A percentile compares a stretch with the other conserved stretches of the same genome.
phyloP scores from a whole-genome alignment of 73 alveolate genomes.

The Symbiodinium natans region DNA sequence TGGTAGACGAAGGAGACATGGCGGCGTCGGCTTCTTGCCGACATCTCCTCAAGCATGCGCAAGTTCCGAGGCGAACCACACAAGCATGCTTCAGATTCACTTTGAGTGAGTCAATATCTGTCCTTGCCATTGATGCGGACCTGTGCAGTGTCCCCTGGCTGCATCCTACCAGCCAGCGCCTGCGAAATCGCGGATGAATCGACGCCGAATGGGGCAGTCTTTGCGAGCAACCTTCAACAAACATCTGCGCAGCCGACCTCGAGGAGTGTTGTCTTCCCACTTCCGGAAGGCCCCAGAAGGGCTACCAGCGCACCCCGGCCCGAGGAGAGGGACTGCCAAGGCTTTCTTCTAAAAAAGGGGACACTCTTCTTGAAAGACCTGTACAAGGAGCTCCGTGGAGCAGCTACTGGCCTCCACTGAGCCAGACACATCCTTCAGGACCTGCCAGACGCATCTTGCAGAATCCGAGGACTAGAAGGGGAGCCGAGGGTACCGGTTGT shows the following conservation, averaged over 20 bases:
- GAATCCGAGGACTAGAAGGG: not conserved
- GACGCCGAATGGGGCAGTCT: not conserved
- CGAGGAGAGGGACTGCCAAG: slow-evolving; percentile 65
- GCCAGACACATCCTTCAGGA: slow-evolving; percentile 45
- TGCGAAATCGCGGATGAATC: not conserved
- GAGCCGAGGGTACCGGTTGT: not conserved
- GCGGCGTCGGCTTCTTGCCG: slow-evolving; percentile 57
- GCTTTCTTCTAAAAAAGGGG: not conserved
- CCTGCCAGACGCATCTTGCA: not conserved
- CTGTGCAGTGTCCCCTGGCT: slow-evolving; percentile 49
- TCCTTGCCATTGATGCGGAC: slow-evolving; percentile 90
- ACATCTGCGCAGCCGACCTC: not conserved
- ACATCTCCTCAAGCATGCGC: slow-evolving; percentile 9
- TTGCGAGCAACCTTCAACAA: not conserved
- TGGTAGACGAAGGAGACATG: slow-evolving; percentile 78
- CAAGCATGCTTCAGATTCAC: not conserved
- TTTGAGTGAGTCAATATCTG: no score
- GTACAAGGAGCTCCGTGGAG: not conserved
- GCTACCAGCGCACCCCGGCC: slow-evolving; percentile 87
- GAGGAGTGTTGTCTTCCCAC: slow-evolving; percentile 69
- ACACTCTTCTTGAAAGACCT: not conserved
- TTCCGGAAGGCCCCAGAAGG: slow-evolving; percentile 83
- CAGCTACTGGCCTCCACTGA: slow-evolving; percentile 20
- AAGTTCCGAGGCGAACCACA: not conserved
- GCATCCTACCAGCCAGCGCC: slow-evolving; percentile 73